A percentile compares a stretch with the other conserved stretches of the same genome.
Evolutionary conservation across 306 rosid species (phyloP).

Genomic region (Dalbergia oliveri): DNA sequence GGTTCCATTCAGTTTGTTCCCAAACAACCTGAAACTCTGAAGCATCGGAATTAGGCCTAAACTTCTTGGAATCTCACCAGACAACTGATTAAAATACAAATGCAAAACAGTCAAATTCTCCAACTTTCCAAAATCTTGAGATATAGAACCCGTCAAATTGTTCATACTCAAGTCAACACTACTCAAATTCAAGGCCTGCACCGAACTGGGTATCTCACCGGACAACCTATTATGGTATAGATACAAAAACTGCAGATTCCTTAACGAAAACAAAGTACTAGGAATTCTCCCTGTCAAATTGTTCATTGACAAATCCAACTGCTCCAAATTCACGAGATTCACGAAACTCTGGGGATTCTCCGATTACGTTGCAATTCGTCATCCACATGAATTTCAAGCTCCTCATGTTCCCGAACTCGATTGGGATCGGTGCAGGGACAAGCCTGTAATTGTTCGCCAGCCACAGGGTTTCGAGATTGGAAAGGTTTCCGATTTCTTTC

Average conservation of each 20-base stretch:
- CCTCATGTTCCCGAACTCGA: conserved; percentile 64
- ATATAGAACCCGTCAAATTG: conserved; percentile 75
- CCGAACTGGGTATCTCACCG: conserved; percentile 64
- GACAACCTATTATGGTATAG: conserved; percentile 65
- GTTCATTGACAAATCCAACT: conserved; percentile 65
- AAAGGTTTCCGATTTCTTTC: conserved; percentile 66
- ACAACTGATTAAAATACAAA: conserved; percentile 62
- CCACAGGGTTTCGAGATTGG: conserved; percentile 61
- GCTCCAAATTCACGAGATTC: conserved; percentile 55
- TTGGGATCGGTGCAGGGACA: conserved; percentile 56
- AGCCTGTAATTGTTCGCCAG: conserved; percentile 52
- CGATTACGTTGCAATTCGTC: conserved; percentile 55
- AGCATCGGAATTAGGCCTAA: conserved; percentile 63
- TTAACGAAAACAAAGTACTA: conserved; percentile 53
- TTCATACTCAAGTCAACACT: conserved; percentile 59
- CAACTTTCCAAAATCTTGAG: conserved; percentile 63
- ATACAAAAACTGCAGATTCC: conserved; percentile 51
- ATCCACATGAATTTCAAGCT: conserved; percentile 62
- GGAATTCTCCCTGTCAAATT: conserved; percentile 73
- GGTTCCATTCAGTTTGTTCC: conserved; percentile 72
- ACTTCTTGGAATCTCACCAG: conserved; percentile 69
- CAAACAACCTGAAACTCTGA: conserved; percentile 53
- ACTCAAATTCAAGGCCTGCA: conserved; percentile 59
- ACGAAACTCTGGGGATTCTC: conserved; percentile 60
- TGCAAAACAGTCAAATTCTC: conserved; percentile 51